Conservation (phyloP, 129 eudicot genomes). For the Flaveria sonorensis region DNA sequence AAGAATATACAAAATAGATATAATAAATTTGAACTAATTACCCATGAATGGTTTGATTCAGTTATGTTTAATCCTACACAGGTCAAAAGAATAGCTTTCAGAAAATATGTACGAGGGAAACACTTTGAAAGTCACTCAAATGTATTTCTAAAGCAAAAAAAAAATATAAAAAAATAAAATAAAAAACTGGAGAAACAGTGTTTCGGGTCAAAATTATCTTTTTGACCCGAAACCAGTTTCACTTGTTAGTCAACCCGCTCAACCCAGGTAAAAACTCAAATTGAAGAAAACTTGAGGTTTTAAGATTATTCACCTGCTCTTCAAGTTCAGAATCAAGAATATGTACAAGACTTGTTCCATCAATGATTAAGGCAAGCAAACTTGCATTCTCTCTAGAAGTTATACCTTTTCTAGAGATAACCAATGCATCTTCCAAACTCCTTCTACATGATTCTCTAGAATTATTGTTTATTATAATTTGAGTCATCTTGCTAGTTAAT, state of each 20-base stretch:
- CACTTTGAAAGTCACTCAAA: background rate
- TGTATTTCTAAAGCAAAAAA: conserved; percentile 2
- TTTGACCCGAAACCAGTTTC: background rate
- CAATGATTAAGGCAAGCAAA: conserved; percentile 70
- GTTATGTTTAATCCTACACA: background rate
- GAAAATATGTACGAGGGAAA: background rate
- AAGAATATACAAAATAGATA: conserved; percentile 4
- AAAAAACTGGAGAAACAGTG: background rate
- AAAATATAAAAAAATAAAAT: too few relatives aligned
- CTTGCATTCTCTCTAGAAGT: conserved; percentile 41
- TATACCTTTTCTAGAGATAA: conserved; percentile 33
- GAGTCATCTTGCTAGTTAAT: conserved; percentile 72
- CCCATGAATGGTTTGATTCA: background rate
- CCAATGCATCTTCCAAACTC: conserved; percentile 65
- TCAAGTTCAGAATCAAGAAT: conserved; percentile 86
- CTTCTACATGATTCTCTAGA: conserved; percentile 69
- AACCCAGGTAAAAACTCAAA: conserved; percentile 7
- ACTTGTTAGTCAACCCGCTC: conserved; percentile 12
- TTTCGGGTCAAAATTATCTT: conserved; percentile 1
- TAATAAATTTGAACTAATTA: background rate
- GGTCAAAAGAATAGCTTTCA: background rate
- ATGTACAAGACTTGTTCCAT: conserved; percentile 92
- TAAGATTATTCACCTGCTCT: conserved; percentile 54
- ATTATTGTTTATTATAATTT: conserved; percentile 66
- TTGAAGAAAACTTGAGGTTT: conserved; percentile 10